A percentile compares a stretch with the other conserved stretches of the same genome.
Conservation (phyloP, 371 early-diverging fungal genomes). For the Fennellomyces sp. region DNA sequence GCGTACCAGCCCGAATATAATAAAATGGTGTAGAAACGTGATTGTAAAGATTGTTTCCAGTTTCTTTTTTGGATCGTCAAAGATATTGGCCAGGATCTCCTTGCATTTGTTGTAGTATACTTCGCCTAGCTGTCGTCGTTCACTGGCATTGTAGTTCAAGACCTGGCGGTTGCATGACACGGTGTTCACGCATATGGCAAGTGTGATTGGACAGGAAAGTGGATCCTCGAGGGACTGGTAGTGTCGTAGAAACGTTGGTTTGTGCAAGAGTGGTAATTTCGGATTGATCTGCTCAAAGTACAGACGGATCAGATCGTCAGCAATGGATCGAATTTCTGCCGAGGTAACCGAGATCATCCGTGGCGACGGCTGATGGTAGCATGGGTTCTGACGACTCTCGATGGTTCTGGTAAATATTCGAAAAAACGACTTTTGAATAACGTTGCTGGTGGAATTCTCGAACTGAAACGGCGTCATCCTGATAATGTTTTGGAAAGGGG, state of each 20-base stretch:
- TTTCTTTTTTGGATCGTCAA: conserved; percentile 19
- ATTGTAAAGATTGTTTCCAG: conserved; percentile 17
- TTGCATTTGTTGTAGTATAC: conserved; percentile 10
- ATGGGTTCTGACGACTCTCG: background rate
- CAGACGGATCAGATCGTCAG: background rate
- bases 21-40: background rate
- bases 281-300: background rate
- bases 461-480: background rate
- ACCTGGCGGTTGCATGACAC: background rate
- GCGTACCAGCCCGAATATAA: background rate
- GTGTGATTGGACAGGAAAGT: conserved; percentile 3
- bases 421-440: too few species aligned
- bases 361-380: background rate
- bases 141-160: background rate
- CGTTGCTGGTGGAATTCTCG: background rate
- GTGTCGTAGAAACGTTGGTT: background rate
- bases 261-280: conserved; percentile 3
- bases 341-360: background rate
- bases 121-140: conserved; percentile 13
- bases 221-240: conserved; percentile 9
- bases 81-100: conserved; percentile 8
- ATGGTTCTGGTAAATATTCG: background rate
- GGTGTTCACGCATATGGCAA: conserved; percentile 12
- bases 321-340: background rate
- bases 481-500: conserved; percentile 11